Percentiles rank a stretch among this genome's conserved stretches.
Evolutionary conservation across 371 early-diverging fungal genomes (phyloP).

Genomic region (Massospora cicadina): DNA sequence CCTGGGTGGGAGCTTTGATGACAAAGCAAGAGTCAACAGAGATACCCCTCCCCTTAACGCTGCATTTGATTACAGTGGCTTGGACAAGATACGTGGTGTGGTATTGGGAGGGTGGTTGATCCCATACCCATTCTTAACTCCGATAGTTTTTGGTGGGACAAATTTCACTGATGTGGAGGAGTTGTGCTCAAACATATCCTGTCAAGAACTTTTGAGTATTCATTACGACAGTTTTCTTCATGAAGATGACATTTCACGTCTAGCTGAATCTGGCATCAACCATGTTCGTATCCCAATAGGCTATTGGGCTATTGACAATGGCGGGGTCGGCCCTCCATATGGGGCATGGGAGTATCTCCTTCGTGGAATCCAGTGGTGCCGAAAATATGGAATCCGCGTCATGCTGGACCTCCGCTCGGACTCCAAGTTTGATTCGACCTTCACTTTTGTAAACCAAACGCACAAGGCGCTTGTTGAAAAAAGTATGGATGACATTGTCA

Average conservation of each 20-base stretch:
- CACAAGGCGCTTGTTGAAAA: conserved; percentile 2
- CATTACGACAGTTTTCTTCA: conserved; percentile 29
- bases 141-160: conserved; percentile 21
- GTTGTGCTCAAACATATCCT: conserved; percentile 19
- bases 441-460: no score
- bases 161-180: conserved; percentile 22
- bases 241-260: conserved; percentile 22
- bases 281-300: conserved; percentile 28
- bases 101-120: conserved; percentile 44
- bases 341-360: conserved; percentile 20
- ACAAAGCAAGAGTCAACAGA: neutral
- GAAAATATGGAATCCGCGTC: conserved; percentile 29
- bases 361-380: conserved; percentile 28
- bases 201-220: conserved; percentile 16
- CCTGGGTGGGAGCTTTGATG: neutral
- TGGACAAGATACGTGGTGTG: conserved; percentile 27
- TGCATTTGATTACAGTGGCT: neutral
- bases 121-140: conserved; percentile 30
- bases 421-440: no score
- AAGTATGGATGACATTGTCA: conserved; percentile 11
- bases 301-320: conserved; percentile 24
- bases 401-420: conserved; percentile 40
- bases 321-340: conserved; percentile 9
- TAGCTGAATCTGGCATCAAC: conserved; percentile 23
- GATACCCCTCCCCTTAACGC: neutral